Evolutionary conservation across 371 early-diverging fungal genomes (phyloP).

Genomic region (Chytridiales sp.): DNA sequence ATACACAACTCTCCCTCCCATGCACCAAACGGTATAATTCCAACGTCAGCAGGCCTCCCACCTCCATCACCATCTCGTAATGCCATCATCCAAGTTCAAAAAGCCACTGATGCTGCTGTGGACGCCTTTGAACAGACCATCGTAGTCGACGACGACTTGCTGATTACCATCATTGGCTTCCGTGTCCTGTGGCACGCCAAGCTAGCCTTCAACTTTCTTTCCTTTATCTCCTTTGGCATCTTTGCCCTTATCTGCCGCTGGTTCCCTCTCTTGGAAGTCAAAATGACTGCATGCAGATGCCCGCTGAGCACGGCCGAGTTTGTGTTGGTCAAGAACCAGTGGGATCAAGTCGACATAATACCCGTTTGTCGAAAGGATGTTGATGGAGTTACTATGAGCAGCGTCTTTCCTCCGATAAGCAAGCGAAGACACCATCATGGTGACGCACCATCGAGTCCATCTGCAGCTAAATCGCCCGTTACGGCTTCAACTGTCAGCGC

Average conservation of each 20-base stretch:
- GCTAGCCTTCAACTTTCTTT: constrained; percentile 60
- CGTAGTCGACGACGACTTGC: constrained; percentile 51
- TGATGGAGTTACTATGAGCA: constrained; percentile 28
- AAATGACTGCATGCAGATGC: constrained; percentile 60
- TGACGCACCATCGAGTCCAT: too few relatives aligned
- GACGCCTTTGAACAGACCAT: constrained; percentile 36
- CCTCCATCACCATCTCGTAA: not conserved
- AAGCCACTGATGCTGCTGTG: too few relatives aligned
- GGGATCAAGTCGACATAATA: constrained; percentile 71
- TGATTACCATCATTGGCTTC: constrained; percentile 68
- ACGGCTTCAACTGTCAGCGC: too few relatives aligned
- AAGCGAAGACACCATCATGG: too few relatives aligned
- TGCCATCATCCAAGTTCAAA: constrained; percentile 2
- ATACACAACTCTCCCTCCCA: too few relatives aligned
- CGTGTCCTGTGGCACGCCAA: constrained; percentile 43
- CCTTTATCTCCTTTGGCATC: constrained; percentile 33
- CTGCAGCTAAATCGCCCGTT: too few relatives aligned
- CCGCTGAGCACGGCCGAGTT: constrained; percentile 66
- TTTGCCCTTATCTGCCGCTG: constrained; percentile 70
- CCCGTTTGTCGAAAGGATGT: constrained; percentile 40
- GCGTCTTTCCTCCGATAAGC: constrained; percentile 47
- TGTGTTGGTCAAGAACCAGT: constrained; percentile 74
- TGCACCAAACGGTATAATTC: too few relatives aligned
- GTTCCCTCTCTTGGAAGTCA: constrained; percentile 75
- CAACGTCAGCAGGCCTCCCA: not conserved